Conservation (phyloP, 179 eudicot genomes). For the Beta lomatogona region DNA sequence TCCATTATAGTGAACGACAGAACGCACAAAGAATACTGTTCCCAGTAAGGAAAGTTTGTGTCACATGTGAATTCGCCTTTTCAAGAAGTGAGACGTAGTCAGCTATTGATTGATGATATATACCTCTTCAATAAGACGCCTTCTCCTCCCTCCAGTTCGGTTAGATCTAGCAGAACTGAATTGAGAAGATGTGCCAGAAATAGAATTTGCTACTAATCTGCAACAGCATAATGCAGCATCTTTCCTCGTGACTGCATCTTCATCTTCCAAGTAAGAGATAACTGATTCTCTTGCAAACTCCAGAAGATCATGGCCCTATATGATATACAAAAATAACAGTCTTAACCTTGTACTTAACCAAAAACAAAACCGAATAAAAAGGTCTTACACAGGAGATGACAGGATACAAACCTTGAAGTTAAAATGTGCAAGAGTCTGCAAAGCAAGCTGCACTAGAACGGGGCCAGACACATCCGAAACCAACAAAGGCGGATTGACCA, state of each 20-base stretch:
- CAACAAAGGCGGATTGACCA: conserved; percentile 41
- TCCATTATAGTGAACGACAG: neutral
- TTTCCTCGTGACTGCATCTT: conserved; percentile 82
- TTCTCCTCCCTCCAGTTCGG: conserved; percentile 75
- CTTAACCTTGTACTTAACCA: neutral
- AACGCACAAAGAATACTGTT: too few species aligned
- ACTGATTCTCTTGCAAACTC: conserved; percentile 88
- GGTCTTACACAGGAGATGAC: conserved; percentile 9
- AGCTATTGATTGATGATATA: conserved; percentile 11
- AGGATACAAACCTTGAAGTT: conserved; percentile 76
- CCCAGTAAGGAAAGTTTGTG: neutral
- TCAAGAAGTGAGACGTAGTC: neutral
- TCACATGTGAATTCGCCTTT: neutral
- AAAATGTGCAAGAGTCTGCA: conserved; percentile 87
- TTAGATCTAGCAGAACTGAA: conserved; percentile 67
- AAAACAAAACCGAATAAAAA: neutral
- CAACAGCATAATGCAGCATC: conserved; percentile 98
- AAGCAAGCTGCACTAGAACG: conserved; percentile 83
- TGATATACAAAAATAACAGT: conserved; percentile 23
- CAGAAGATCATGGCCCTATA: conserved; percentile 93
- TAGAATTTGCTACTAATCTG: conserved; percentile 73
- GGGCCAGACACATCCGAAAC: conserved; percentile 72
- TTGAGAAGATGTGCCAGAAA: conserved; percentile 56
- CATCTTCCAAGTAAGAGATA: conserved; percentile 81
- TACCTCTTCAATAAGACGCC: conserved; percentile 92